Evolutionary conservation across 78 protist genomes (phyloP).

Genomic region (Tieghemostelium lacteum): DNA sequence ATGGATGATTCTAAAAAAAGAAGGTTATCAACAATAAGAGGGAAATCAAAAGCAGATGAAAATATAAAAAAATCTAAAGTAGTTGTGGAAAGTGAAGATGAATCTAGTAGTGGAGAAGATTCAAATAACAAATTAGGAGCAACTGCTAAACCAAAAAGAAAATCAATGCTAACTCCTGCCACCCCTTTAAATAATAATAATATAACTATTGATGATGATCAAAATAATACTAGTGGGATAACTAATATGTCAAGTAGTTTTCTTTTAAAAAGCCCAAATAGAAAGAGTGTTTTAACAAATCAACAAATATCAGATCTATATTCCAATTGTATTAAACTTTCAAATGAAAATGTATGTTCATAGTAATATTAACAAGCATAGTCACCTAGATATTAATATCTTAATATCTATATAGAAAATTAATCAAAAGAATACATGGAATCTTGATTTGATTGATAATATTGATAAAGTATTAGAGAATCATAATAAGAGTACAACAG

Average conservation of each 20-base stretch:
- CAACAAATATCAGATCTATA: constrained; percentile 77
- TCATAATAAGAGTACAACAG: background rate
- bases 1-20: too few relatives aligned
- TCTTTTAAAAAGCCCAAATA: background rate
- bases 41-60: too few relatives aligned
- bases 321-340: constrained; percentile 49
- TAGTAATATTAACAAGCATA: background rate
- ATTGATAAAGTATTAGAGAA: constrained; percentile 47
- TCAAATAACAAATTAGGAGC: too few relatives aligned
- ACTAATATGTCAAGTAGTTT: too few relatives aligned
- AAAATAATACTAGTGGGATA: background rate
- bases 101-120: too few relatives aligned
- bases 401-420: constrained; percentile 85
- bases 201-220: background rate
- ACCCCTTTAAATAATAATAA: background rate
- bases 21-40: too few relatives aligned
- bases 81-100: too few relatives aligned
- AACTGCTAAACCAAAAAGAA: constrained; percentile 44
- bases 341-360: constrained; percentile 67
- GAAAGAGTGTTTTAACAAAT: constrained; percentile 22
- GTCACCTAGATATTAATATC: background rate
- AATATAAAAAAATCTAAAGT: too few relatives aligned
- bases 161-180: constrained; percentile 19
- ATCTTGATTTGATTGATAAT: constrained; percentile 74
- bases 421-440: constrained; percentile 95